Evolutionary conservation across 345 rosid species (phyloP).

Genomic region (Eutrema yunnanense): DNA sequence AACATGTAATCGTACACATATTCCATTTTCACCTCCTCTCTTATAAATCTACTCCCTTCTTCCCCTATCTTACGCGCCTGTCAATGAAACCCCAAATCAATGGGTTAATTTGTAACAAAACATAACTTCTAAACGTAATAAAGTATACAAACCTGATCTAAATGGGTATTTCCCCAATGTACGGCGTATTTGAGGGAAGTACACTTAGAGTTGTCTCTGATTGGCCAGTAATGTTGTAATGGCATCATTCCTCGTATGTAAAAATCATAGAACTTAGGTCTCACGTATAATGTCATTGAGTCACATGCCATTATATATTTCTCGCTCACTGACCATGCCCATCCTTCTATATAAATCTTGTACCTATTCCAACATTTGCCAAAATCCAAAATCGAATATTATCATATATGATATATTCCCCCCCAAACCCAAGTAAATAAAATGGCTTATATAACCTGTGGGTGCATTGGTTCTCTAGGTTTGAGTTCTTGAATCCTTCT

Average conservation of each 20-base stretch:
- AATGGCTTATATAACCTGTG: conserved; percentile 37
- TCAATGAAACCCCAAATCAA: not conserved
- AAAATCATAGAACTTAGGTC: conserved; percentile 51
- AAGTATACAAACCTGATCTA: conserved; percentile 16
- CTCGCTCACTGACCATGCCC: conserved; percentile 81
- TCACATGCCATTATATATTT: conserved; percentile 81
- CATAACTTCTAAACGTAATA: not conserved
- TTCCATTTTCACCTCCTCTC: conserved; percentile 52
- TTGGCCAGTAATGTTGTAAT: conserved; percentile 74
- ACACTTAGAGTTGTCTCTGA: conserved; percentile 47
- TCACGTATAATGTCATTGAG: conserved; percentile 47
- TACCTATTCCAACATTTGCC: conserved; percentile 35
- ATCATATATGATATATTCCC: not conserved
- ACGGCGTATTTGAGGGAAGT: conserved; percentile 59
- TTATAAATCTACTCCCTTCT: conserved; percentile 45
- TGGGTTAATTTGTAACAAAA: not conserved
- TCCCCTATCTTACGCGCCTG: conserved; percentile 63
- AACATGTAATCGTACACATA: conserved; percentile 70
- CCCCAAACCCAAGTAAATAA: not conserved
- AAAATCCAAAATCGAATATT: not conserved
- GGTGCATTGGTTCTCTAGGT: conserved; percentile 48
- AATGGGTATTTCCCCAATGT: conserved; percentile 60
- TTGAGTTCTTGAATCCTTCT: conserved; percentile 46
- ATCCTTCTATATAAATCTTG: conserved; percentile 68
- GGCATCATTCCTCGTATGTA: conserved; percentile 61